These are phyloP conservation scores for Populus hybrid DNA, from an alignment of 441 rosid species.

Conservation along the genomic window DNA sequence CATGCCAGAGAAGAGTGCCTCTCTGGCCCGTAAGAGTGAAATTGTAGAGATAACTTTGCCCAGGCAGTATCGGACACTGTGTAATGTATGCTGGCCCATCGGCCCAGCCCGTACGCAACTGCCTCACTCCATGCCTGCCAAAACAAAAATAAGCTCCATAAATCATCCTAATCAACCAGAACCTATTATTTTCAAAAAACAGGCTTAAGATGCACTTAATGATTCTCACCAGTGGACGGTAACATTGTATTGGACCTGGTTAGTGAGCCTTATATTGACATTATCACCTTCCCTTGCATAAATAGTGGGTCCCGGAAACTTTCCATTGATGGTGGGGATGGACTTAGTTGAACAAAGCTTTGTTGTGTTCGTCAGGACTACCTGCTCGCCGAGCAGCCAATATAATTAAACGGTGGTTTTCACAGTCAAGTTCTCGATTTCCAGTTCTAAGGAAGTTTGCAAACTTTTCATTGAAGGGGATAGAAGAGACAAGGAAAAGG, in stretches of 20 bases:
- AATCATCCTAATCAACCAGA: too few species aligned
- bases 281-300: conserved; percentile 80
- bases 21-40: conserved; percentile 82
- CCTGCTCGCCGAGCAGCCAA: conserved; percentile 33
- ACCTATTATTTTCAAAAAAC: neutral
- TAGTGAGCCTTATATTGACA: conserved; percentile 62
- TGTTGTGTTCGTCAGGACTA: conserved; percentile 57
- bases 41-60: conserved; percentile 66
- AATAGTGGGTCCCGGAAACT: conserved; percentile 83
- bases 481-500: neutral
- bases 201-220: neutral
- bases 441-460: neutral
- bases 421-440: neutral
- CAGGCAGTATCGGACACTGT: conserved; percentile 81
- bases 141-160: neutral
- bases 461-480: neutral
- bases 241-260: conserved; percentile 68
- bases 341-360: conserved; percentile 70
- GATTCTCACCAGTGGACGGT: conserved; percentile 66
- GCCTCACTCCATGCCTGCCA: conserved; percentile 81
- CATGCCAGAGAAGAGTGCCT: conserved; percentile 91
- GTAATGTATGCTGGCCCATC: conserved; percentile 91
- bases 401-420: neutral
- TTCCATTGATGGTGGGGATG: conserved; percentile 64
- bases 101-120: conserved; percentile 78